These are phyloP conservation scores for Eimeria sp. DNA, from an alignment of 169 alveolate species.

Conservation along the genomic window DNA sequence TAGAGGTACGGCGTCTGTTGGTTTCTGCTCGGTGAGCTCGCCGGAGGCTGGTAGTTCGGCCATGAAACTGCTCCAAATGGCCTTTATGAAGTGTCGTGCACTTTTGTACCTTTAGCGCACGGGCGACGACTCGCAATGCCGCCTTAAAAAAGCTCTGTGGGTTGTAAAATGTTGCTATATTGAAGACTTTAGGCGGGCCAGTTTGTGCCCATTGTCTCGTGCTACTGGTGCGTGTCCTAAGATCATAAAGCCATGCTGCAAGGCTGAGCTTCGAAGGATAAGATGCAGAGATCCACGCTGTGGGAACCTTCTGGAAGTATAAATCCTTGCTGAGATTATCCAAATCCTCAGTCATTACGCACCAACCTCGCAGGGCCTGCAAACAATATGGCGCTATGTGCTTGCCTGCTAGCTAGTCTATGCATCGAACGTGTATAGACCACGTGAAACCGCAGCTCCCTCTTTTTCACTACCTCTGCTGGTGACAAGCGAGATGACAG, in stretches of 20 bases:
- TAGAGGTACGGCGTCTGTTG: background rate
- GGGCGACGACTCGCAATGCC: slow-evolving; percentile 30
- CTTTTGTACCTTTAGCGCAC: slow-evolving; percentile 12
- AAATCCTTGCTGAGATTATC: slow-evolving; percentile 46
- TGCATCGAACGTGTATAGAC: background rate
- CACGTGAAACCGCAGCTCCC: background rate
- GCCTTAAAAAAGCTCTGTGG: slow-evolving; percentile 61
- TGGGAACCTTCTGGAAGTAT: slow-evolving; percentile 61
- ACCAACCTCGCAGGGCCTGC: slow-evolving; percentile 70
- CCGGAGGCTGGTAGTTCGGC: background rate
- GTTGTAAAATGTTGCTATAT: slow-evolving; percentile 40
- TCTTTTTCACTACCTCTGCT: background rate
- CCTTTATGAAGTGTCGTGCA: background rate
- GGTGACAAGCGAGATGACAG: background rate
- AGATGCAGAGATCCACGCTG: slow-evolving; percentile 46
- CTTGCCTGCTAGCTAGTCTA: background rate
- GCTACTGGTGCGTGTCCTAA: slow-evolving; percentile 34
- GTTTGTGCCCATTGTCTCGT: slow-evolving; percentile 40
- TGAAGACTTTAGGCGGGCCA: slow-evolving; percentile 60
- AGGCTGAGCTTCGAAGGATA: slow-evolving; percentile 68
- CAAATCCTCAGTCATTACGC: slow-evolving; percentile 56
- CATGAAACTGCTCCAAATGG: background rate
- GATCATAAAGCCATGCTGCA: slow-evolving; percentile 61
- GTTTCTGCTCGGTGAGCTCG: background rate
- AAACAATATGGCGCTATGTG: background rate